Conservation (phyloP, 805 yeast genomes). For the Metschnikowia continentalis region DNA sequence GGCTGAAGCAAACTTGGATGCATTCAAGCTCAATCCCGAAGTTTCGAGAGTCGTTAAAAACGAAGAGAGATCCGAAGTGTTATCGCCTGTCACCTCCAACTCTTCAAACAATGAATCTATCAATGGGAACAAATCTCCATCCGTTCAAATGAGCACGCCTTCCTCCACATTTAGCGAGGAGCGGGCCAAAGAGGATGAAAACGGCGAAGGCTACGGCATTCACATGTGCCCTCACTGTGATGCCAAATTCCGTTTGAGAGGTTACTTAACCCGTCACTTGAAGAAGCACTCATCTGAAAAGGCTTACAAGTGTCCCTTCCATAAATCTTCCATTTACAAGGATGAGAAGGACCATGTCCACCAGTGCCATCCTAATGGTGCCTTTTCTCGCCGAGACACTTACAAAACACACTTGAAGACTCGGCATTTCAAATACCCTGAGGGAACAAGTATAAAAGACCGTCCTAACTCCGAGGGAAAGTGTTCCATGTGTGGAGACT, state of each 20-base stretch:
- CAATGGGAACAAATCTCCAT: slow-evolving; percentile 17
- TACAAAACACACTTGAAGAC: slow-evolving; percentile 56
- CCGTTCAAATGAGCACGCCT: slow-evolving; percentile 30
- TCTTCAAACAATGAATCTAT: slow-evolving; percentile 31
- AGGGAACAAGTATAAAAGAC: slow-evolving; percentile 47
- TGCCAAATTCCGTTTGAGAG: slow-evolving; percentile 47
- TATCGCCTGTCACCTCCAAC: slow-evolving; percentile 39
- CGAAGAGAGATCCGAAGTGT: slow-evolving; percentile 10
- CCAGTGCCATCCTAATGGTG: slow-evolving; percentile 55
- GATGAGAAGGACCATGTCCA: slow-evolving; percentile 39
- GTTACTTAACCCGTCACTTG: slow-evolving; percentile 52
- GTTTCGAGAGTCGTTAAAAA: slow-evolving; percentile 2
- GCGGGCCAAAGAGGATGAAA: slow-evolving; percentile 14
- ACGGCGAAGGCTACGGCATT: slow-evolving; percentile 11
- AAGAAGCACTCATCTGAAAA: slow-evolving; percentile 48
- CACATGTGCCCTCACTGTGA: slow-evolving; percentile 48
- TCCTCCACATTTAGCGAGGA: slow-evolving; percentile 27
- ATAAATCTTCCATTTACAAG: slow-evolving; percentile 30
- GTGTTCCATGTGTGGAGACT: slow-evolving; percentile 53
- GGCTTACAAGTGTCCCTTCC: slow-evolving; percentile 56
- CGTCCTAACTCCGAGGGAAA: slow-evolving; percentile 42
- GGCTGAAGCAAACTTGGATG: slow-evolving; percentile 26
- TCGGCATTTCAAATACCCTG: slow-evolving; percentile 53
- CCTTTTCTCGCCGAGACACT: slow-evolving; percentile 57
- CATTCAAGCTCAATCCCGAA: slow-evolving; percentile 18